Evolutionary conservation across 305 asterid species (phyloP), one percentile per base, ranked within the genome.

Genomic region (Fraxinus angustifolia): DNA sequence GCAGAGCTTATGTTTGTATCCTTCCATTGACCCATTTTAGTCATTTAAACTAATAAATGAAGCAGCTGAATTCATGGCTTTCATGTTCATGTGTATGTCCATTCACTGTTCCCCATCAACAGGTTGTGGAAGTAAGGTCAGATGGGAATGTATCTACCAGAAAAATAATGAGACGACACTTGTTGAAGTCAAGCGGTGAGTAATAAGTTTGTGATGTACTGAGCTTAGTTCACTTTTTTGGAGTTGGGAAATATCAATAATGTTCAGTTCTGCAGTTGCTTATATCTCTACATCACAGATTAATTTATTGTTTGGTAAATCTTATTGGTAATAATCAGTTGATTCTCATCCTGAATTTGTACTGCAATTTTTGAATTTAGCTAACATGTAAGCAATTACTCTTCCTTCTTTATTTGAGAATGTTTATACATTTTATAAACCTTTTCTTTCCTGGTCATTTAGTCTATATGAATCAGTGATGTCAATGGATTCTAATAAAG

Each of bases 121-220:
- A 95, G 99, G 99, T 95, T 70, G 97, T 95, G 84, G 99, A 95
- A 90, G 99, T 95, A 17, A 88, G 87, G 82, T 87, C 93, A 42
- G 86, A 85, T 81, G 98, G 97, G 81, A 84, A 80, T 83, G 94
- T 95, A 78, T 93, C 99, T 21, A 92, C 91, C 42, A 84, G 97
- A 85, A 93, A 92, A 89, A 92, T 95, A 79, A 91, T 90, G 85
- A 90, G 98, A 79, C 80, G 93, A 84, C 90, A 93, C 84, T 86
- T 95, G 87, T 79, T 95, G 82, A 95, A 95, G 88, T 90, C 97
- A 30, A 90, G 99, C 79, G 99, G 99, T 95, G 85, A 82, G 97
- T 90, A 60, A 62, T 70, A 78, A 73, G 80, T 81, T 78, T 36
- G 71, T 38, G 23, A 26, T n/a, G 48, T 28, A 23, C 12, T 8